Evolutionary conservation across 2,329 filamentous ascomycete genomes (phyloP), one percentile per base, ranked within the genome.

Genomic region (Anthostomella pinea): DNA sequence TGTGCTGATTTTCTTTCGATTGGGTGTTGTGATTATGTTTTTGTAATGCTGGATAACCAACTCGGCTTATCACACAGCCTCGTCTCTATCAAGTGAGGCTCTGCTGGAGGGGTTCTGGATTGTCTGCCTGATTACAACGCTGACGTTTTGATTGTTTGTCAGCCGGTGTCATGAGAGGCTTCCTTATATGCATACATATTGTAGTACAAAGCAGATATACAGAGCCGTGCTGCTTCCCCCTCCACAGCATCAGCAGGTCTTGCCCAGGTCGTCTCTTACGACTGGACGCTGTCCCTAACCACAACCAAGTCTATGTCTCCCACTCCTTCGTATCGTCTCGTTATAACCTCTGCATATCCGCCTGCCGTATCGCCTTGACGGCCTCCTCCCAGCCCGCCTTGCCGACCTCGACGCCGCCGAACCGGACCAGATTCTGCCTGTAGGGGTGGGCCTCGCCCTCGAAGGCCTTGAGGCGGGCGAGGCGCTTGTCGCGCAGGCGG

Each of bases 381-480:
- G 66, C 67, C 48, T 68, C 63, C 51, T 70, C 65, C 77, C 77
- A 80, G 3, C 75, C 75, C 25, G 68, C 58, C 30, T 64, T 53
- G 1, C 77, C 76, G 2, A 81, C 76, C 25, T 60, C 54, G 51
- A 76, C 69, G 11, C 81, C 83, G 6, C 73, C 75, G 51, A 91
- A 84, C 59, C 77, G 79, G 33, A 96, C 66, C 45, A 97, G 67
- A 59, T 98, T 98, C 64, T 83, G 66, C 75, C 87, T 86, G 64
- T 96, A 97, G 24, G 93, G 94, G 70, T 98, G 90, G 16, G 81
- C 80, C 24, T 79, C 73, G n/a, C 91, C 89, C 68, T 98, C 94
- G 64, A 96, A 98, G 5, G 87, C 90, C 78, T 97, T 98, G 60
- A 98, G 68, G 52, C 93, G 75, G 23, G 83, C 87, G 68, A 98